Conservation (phyloP, 495 filamentous ascomycete species). For the Penicillium waksmanii region DNA sequence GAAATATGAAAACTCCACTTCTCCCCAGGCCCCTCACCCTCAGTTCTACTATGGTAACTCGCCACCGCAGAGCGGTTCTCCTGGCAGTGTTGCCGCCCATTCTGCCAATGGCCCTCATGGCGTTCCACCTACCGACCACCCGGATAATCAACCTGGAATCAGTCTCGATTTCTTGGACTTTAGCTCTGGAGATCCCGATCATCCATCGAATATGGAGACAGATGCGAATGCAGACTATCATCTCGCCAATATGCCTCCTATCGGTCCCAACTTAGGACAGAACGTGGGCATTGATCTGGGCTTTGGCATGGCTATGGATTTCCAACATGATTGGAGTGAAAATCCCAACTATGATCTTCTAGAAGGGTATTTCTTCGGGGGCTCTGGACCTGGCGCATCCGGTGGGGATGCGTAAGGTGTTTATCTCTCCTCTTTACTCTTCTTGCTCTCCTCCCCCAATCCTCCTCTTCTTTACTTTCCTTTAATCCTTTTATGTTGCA, state of each 20-base stretch:
- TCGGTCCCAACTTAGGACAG: slow-evolving; percentile 42
- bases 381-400: slow-evolving; percentile 38
- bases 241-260: slow-evolving; percentile 30
- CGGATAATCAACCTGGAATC: slow-evolving; percentile 36
- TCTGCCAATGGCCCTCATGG: slow-evolving; percentile 23
- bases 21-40: slow-evolving; percentile 29
- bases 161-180: slow-evolving; percentile 49
- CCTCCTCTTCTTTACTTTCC: slow-evolving; percentile 7
- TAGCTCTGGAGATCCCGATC: slow-evolving; percentile 33
- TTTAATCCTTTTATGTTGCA: neutral
- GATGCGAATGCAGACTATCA: slow-evolving; percentile 39
- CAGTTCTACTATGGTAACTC: slow-evolving; percentile 46
- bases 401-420: slow-evolving; percentile 30
- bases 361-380: slow-evolving; percentile 91
- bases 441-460: slow-evolving; percentile 7
- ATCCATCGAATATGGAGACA: slow-evolving; percentile 29
- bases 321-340: slow-evolving; percentile 80
- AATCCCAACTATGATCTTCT: slow-evolving; percentile 81
- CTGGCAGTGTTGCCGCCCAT: slow-evolving; percentile 31
- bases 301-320: slow-evolving; percentile 72
- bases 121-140: slow-evolving; percentile 25
- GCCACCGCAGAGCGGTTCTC: slow-evolving; percentile 45
- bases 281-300: slow-evolving; percentile 68
- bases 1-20: slow-evolving; percentile 40
- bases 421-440: slow-evolving; percentile 1